A percentile compares a stretch with the other conserved stretches of the same genome.
Conservation (phyloP, 2,329 filamentous ascomycete species). For the Nemania diffusa region DNA sequence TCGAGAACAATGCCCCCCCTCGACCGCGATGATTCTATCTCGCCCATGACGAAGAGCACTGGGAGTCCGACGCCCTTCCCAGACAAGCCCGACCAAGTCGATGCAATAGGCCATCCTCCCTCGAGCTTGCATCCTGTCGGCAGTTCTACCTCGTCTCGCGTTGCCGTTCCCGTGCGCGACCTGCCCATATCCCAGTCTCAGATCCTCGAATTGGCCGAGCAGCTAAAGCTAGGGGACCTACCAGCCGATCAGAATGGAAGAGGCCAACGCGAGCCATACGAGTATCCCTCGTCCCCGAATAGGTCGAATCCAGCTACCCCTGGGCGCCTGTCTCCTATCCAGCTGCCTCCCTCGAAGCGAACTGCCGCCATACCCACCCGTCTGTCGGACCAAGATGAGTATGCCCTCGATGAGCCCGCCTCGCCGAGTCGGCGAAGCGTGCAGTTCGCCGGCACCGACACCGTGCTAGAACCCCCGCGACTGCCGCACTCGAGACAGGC, state of each 20-base stretch:
- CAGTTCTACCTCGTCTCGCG: slow-evolving; percentile 41
- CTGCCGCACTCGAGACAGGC: slow-evolving; percentile 67
- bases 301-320: slow-evolving; percentile 34
- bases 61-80: slow-evolving; percentile 42
- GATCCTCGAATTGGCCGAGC: slow-evolving; percentile 37
- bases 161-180: slow-evolving; percentile 35
- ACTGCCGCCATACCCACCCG: slow-evolving; percentile 21
- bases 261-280: slow-evolving; percentile 49
- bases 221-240: slow-evolving; percentile 39
- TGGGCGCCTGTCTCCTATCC: slow-evolving; percentile 32
- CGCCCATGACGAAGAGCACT: slow-evolving; percentile 50
- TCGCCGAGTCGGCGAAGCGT: slow-evolving; percentile 72
- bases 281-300: slow-evolving; percentile 44
- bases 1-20: slow-evolving; percentile 41
- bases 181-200: slow-evolving; percentile 41
- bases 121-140: slow-evolving; percentile 41
- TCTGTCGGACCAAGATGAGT: slow-evolving; percentile 36
- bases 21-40: slow-evolving; percentile 49
- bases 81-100: slow-evolving; percentile 40
- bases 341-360: slow-evolving; percentile 39
- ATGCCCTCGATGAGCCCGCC: slow-evolving; percentile 42
- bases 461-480: slow-evolving; percentile 57
- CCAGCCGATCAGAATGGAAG: slow-evolving; percentile 55
- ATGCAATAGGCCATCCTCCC: too few relatives aligned
- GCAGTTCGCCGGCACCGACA: slow-evolving; percentile 74